phyloP scores from a whole-genome alignment of 1,284 basidiomycete genomes.

The Ceratobasidium sp. region DNA sequence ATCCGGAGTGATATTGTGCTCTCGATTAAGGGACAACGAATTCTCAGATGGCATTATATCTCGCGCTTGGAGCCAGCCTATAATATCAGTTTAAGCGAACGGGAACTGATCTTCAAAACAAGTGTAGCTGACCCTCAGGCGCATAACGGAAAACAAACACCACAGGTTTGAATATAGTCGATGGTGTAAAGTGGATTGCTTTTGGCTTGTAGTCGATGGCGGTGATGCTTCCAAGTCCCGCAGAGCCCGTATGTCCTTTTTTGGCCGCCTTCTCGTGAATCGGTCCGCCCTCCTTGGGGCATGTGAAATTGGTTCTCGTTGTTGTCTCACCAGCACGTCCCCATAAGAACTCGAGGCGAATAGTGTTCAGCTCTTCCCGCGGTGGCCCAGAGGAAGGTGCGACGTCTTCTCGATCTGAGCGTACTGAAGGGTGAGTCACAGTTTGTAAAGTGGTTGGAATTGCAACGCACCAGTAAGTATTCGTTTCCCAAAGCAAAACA shows the following conservation, averaged over 20 bases:
- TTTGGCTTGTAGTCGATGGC: not conserved
- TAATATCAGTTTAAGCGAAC: too few relatives aligned
- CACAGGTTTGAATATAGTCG: not conserved
- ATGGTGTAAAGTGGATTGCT: not conserved
- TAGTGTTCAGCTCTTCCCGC: conserved; percentile 17
- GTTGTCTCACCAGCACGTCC: not conserved
- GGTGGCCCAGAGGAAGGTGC: not conserved
- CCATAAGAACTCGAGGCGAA: conserved; percentile 13
- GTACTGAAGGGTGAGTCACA: not conserved
- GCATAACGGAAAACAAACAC: conserved; percentile 24
- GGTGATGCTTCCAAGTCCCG: not conserved
- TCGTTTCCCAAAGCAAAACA: conserved; percentile 3
- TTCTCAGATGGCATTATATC: not conserved
- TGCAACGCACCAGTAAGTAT: conserved; percentile 1
- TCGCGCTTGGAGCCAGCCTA: conserved; percentile 24
- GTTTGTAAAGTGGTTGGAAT: not conserved
- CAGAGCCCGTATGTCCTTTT: conserved; percentile 14
- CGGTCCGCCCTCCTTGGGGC: not conserved
- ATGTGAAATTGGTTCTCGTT: not conserved
- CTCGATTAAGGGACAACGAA: not conserved
- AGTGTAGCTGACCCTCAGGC: conserved; percentile 7
- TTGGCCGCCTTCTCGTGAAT: conserved; percentile 26
- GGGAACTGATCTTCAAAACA: not conserved
- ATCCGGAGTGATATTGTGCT: not conserved
- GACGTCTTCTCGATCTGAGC: conserved; percentile 9